Evolutionary conservation across 2,329 filamentous ascomycete species (phyloP).

Genomic region (Exophiala calicioides): DNA sequence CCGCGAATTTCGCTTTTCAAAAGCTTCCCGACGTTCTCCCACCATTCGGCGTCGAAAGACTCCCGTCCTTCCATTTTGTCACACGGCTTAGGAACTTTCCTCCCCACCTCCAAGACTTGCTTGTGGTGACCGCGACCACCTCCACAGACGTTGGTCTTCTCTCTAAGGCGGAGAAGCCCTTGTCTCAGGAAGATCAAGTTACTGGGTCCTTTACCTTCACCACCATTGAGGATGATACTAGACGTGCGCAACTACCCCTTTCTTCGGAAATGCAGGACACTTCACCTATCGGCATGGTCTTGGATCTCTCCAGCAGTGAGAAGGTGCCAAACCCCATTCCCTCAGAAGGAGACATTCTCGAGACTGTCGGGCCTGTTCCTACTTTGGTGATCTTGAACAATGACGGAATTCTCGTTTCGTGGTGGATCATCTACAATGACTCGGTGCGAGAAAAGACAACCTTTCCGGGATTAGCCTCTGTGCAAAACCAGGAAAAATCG

Average conservation of each 20-base stretch:
- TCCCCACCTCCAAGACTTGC: slow-evolving; percentile 75
- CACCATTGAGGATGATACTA: slow-evolving; percentile 70
- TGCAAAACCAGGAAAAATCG: slow-evolving; percentile 11
- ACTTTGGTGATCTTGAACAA: slow-evolving; percentile 84
- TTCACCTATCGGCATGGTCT: slow-evolving; percentile 71
- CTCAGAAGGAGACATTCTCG: slow-evolving; percentile 72
- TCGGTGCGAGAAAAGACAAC: slow-evolving; percentile 73
- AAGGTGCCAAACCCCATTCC: slow-evolving; percentile 76
- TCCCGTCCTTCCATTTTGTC: slow-evolving; percentile 74
- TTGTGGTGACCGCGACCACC: slow-evolving; percentile 80
- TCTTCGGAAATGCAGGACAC: slow-evolving; percentile 67
- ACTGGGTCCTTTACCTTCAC: slow-evolving; percentile 72
- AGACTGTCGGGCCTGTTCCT: slow-evolving; percentile 78
- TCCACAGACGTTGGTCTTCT: slow-evolving; percentile 78
- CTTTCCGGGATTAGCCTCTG: slow-evolving; percentile 66
- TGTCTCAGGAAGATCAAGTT: slow-evolving; percentile 63
- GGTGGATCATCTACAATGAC: slow-evolving; percentile 91
- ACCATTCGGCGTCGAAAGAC: slow-evolving; percentile 66
- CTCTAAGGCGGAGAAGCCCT: slow-evolving; percentile 68
- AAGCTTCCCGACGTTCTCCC: slow-evolving; percentile 74
- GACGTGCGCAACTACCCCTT: slow-evolving; percentile 74
- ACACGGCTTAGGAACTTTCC: slow-evolving; percentile 76
- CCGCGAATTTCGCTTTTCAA: slow-evolving; percentile 67
- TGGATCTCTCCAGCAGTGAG: slow-evolving; percentile 83
- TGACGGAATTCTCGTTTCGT: slow-evolving; percentile 78